Base-by-base conservation (phyloP, 345 rosid species). In the Gossypium thurberi region DNA sequence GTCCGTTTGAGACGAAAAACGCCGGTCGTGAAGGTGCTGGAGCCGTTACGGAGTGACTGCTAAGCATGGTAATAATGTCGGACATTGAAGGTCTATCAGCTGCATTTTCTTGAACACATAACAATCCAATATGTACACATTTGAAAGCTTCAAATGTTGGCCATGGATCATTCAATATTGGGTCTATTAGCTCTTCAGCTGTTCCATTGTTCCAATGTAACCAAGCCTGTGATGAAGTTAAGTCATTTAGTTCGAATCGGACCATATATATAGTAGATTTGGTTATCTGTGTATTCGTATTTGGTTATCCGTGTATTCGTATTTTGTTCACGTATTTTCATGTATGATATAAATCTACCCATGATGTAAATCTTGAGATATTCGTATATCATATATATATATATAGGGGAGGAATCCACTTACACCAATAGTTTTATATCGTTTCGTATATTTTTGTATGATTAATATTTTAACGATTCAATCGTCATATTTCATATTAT, bases 91-190 rank as follows among this genome's bases (percentile, higher is more conserved):
- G 92, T 75, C 90, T 81, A 63, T 75, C 78, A 10, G 77, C 74
- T 18, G 77, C 84, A 57, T 79, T 73, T 18, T 78, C 86, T 75
- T 84, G 90, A 78, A 83, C 85, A 4, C 92, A 88, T 71, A 86
- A 25, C 65, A 88, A 59, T 51, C 86, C 85, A 4, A 86, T 79
- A 71, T 83, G 86, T 60, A 85, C 82, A 78, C 87, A 85, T 51
- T 84, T 86, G 62, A 79, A 26, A 21, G 79, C 82, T 69, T 84
- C 90, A 10, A 26, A 9, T 33, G 65, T 78, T 59, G 67, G 70
- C 20, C 42, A 59, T 40, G 70, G 82, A 28, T 74, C 77, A 6
- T 65, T 76, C 59, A 81, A 8, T 17, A 73, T 11, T 47, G 79
- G 87, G 80, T 87, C 91, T 21, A 79, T 44, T 57, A 84, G 71